phyloP scores from a whole-genome alignment of 768 basidiomycete genomes.

The Hypholoma sublateritium region DNA sequence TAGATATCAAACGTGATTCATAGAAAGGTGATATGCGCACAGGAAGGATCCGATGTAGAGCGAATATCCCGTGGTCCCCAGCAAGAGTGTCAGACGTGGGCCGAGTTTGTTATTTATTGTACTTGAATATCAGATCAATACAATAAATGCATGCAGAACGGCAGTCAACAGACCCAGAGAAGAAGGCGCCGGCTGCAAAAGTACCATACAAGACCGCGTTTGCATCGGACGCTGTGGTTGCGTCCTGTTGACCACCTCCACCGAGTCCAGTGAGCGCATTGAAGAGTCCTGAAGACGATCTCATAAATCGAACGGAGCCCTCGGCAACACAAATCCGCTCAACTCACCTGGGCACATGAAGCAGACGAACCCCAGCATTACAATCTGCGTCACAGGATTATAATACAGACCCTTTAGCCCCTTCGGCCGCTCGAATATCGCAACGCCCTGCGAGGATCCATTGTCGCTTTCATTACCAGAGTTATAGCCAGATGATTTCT shows the following conservation, averaged over 20 bases:
- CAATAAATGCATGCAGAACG: neutral
- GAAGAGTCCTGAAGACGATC: slow-evolving; percentile 53
- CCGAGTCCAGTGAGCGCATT: slow-evolving; percentile 82
- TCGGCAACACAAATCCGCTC: neutral
- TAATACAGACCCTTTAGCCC: slow-evolving; percentile 59
- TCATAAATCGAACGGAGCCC: neutral
- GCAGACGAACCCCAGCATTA: slow-evolving; percentile 11
- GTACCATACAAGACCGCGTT: slow-evolving; percentile 66
- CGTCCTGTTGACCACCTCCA: slow-evolving; percentile 72
- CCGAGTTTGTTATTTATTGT: slow-evolving; percentile 83
- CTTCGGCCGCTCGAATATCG: slow-evolving; percentile 43
- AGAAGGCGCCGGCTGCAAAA: slow-evolving; percentile 44
- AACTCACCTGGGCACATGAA: slow-evolving; percentile 9
- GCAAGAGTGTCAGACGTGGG: slow-evolving; percentile 65
- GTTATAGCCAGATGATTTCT: slow-evolving; percentile 6
- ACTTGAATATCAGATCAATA: slow-evolving; percentile 30
- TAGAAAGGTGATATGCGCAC: slow-evolving; percentile 28
- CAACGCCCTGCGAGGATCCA: slow-evolving; percentile 12
- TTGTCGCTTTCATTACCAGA: slow-evolving; percentile 12
- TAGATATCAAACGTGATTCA: too few relatives aligned
- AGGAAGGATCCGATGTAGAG: slow-evolving; percentile 74
- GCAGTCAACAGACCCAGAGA: slow-evolving; percentile 56
- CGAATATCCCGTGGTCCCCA: slow-evolving; percentile 77
- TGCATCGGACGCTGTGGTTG: slow-evolving; percentile 66
- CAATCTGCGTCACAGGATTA: slow-evolving; percentile 53